Evolutionary conservation across 1,284 basidiomycete genomes (phyloP).

Genomic region (Cryptococcus depauperatus): DNA sequence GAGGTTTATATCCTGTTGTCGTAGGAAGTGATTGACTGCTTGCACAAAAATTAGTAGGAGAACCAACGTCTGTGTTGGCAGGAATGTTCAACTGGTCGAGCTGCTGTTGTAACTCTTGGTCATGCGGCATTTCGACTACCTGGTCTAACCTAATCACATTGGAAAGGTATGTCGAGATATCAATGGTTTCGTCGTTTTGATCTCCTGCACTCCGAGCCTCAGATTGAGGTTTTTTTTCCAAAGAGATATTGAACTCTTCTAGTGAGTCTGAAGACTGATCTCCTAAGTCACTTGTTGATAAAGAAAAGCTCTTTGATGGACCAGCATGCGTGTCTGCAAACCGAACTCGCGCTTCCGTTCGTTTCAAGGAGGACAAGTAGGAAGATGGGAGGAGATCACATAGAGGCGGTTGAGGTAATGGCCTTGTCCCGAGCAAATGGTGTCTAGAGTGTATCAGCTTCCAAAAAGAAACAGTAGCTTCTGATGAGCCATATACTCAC

Average conservation of each 20-base stretch:
- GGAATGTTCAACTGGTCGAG: constrained; percentile 29
- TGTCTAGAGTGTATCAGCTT: constrained; percentile 21
- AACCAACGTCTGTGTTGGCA: constrained; percentile 1
- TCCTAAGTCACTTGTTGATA: background rate
- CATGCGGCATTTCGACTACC: constrained; percentile 2
- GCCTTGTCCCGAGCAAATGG: constrained; percentile 36
- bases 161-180: constrained; percentile 17
- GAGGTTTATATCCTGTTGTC: background rate
- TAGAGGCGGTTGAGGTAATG: constrained; percentile 39
- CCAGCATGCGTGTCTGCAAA: constrained; percentile 37
- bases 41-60: too few relatives aligned
- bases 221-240: constrained; percentile 21
- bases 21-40: too few relatives aligned
- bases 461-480: too few relatives aligned
- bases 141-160: constrained; percentile 15
- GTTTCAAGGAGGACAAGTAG: constrained; percentile 38
- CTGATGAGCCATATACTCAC: constrained; percentile 13
- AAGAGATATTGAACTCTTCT: too few relatives aligned
- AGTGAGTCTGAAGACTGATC: background rate
- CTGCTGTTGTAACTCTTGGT: constrained; percentile 26
- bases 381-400: constrained; percentile 36
- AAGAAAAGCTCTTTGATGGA: constrained; percentile 20
- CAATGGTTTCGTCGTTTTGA: constrained; percentile 27
- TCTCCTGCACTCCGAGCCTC: constrained; percentile 17
- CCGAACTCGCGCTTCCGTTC: constrained; percentile 40